Conservation (phyloP, 371 early-diverging fungal species). For the Dinochytrium kinnereticum region DNA sequence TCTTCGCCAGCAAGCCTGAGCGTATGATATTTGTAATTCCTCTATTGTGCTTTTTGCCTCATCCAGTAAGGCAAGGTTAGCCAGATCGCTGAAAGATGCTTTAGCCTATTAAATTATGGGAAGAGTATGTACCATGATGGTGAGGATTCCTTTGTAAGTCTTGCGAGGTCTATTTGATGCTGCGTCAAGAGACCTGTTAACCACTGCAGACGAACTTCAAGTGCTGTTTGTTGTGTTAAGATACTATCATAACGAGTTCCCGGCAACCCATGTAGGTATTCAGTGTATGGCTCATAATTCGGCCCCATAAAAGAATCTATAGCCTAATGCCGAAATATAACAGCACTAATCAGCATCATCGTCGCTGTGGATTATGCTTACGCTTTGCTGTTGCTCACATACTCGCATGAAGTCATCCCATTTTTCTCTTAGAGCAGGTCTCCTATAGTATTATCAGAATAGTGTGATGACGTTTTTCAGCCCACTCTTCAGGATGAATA, state of each 20-base stretch:
- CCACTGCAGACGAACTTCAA: conserved; percentile 31
- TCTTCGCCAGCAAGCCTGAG: conserved; percentile 15
- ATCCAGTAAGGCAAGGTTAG: not conserved
- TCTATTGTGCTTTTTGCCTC: not conserved
- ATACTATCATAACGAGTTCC: conserved; percentile 10
- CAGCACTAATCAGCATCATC: too few species aligned
- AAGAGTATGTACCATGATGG: not conserved
- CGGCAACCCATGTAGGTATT: conserved; percentile 27
- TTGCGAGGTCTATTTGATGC: not conserved
- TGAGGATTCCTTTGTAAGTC: not conserved
- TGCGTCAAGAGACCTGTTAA: conserved; percentile 18
- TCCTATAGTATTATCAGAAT: conserved; percentile 17
- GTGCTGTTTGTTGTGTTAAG: not conserved
- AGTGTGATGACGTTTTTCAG: not conserved
- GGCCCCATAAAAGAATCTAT: conserved; percentile 38
- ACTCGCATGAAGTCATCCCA: conserved; percentile 22
- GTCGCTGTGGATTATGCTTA: not conserved
- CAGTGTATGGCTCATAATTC: conserved; percentile 35
- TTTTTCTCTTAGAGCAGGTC: conserved; percentile 14
- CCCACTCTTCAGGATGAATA: not conserved
- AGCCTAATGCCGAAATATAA: too few species aligned
- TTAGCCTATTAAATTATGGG: not conserved
- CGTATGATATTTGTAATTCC: conserved; percentile 8
- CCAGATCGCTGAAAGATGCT: conserved; percentile 9
- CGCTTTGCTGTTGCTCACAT: conserved; percentile 22